Base-by-base conservation (phyloP, 2,329 filamentous ascomycete species). In the Teratosphaeria zuluensis region DNA sequence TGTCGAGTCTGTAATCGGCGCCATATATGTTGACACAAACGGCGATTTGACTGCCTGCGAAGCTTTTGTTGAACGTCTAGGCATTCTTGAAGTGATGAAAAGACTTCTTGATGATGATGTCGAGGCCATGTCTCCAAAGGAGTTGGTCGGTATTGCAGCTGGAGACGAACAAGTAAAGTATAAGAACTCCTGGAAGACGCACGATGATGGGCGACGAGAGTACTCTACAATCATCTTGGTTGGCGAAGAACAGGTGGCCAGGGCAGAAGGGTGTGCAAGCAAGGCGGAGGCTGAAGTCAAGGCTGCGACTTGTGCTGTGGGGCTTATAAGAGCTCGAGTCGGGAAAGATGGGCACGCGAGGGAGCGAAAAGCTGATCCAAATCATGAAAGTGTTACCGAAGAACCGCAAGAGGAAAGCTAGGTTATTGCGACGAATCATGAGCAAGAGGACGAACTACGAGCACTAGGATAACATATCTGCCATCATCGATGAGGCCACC, bases 1-100 rank as follows among this genome's bases (percentile, higher is more conserved):
- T 7, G 78, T 96, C 9, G 92, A 97, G 75, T 83, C 84, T 33
- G 70, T 95, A 0, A 73, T 97, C 0, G 92, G 89, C 0, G 92
- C 91, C 0, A 80, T 96, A 0, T 96, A 88, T 78, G 77, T 96
- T 21, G 94, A 97, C 70, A 88, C 80, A 0, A 64, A 80, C 0
- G 88, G 54, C 24, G 79, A 81, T 1, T 69, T 90, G 14, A 75
- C 75, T 0, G 71, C 70, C 0, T 95, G 90, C 66, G 76, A 80
- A 55, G 67, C 56, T 0, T 78, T 96, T 42, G 70, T 90, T 0
- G 78, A 82, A 52, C 74, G 76, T 0, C 74, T 90, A 3, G 90
- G 90, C 0, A 77, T 96, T 4, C 63, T 91, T 46, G 69, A 74
- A 0, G 83, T 84, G 63, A 72, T 95, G 59, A 74, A 81, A 0